A percentile compares a stretch with the other conserved stretches of the same genome.
phyloP scores from a whole-genome alignment of 192 early-diverging fungal genomes.

The Linnemannia schmuckeri region DNA sequence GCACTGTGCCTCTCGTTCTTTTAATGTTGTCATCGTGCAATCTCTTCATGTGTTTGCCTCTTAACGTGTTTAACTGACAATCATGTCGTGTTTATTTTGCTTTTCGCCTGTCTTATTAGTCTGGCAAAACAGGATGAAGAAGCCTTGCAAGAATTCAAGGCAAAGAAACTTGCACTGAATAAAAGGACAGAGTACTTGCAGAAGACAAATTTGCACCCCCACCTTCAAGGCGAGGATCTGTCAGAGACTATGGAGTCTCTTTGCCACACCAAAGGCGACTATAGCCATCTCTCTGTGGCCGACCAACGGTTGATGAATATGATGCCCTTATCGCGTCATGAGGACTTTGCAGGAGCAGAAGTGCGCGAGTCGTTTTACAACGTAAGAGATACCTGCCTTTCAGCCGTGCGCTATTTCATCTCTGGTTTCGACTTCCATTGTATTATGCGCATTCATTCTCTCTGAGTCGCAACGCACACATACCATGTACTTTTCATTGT shows the following conservation, averaged over 20 bases:
- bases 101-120: neutral
- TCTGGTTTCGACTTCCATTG: neutral
- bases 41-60: neutral
- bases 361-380: slow-evolving; percentile 34
- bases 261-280: slow-evolving; percentile 18
- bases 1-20: neutral
- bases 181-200: slow-evolving; percentile 21
- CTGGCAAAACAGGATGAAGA: slow-evolving; percentile 32
- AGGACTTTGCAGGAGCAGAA: slow-evolving; percentile 22
- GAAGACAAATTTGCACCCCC: slow-evolving; percentile 31
- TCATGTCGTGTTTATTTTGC: neutral
- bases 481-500: neutral
- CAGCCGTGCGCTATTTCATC: neutral
- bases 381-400: slow-evolving; percentile 16
- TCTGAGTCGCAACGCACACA: neutral
- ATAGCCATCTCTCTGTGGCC: slow-evolving; percentile 32
- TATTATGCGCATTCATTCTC: neutral
- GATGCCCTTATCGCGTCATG: slow-evolving; percentile 19
- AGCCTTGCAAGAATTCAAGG: slow-evolving; percentile 19
- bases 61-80: neutral
- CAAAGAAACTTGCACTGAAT: slow-evolving; percentile 34
- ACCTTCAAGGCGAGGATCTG: neutral
- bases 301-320: slow-evolving; percentile 34
- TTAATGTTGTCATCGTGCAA: neutral
- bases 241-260: slow-evolving; percentile 19